A percentile compares a stretch with the other conserved stretches of the same genome.
Evolutionary conservation across 345 rosid genomes (phyloP).

Genomic region (thale cress (Arabidopsis thaliana)): TAIR10.1 NC_003074.8:5491001-5491500

Average conservation of each 20-base stretch:
- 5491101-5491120: background rate
- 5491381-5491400: background rate
- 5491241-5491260: background rate
- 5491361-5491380: background rate
- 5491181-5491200: constrained; percentile 61
- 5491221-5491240: background rate
- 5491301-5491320: constrained; percentile 10
- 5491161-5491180: constrained; percentile 80
- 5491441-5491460: constrained; percentile 17
- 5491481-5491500: constrained; percentile 10
- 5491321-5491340: background rate
- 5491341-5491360: background rate
- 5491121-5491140: background rate
- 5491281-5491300: background rate
- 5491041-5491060: constrained; percentile 75
- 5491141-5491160: constrained; percentile 92
- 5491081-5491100: background rate
- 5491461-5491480: constrained; percentile 16
- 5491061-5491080: constrained; percentile 22
- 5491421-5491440: background rate
- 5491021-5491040: constrained; percentile 54
- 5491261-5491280: background rate
- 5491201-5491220: background rate
- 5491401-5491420: constrained; percentile 4
- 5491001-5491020: constrained; percentile 76